A percentile compares a stretch with the other conserved stretches of the same genome.
Evolutionary conservation across 495 filamentous ascomycete genomes (phyloP).

Genomic region (Penicillium fimorum): DNA sequence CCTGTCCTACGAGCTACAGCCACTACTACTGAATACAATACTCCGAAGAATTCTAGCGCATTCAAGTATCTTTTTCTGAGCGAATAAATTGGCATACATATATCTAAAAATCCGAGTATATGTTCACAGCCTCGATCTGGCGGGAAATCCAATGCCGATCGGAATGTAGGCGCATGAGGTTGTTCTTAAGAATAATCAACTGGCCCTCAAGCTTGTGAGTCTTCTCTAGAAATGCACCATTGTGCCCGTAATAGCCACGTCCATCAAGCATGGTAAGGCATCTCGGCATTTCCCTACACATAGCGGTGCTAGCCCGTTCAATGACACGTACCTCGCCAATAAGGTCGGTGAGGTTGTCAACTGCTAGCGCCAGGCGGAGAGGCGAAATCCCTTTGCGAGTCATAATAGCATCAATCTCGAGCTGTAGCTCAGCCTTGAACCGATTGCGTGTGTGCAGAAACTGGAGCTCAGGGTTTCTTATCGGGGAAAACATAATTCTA

Average conservation of each 20-base stretch:
- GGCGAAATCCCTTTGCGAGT: neutral
- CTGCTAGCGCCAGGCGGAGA: neutral
- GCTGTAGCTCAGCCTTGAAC: neutral
- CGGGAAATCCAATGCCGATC: neutral
- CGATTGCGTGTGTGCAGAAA: neutral
- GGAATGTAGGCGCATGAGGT: neutral
- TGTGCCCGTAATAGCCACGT: neutral
- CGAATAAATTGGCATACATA: neutral
- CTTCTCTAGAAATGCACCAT: neutral
- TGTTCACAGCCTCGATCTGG: neutral
- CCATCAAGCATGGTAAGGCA: neutral
- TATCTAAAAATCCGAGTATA: neutral
- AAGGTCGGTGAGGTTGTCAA: neutral
- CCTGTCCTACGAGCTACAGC: neutral
- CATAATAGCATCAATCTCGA: neutral
- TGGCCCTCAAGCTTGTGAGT: neutral
- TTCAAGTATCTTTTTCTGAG: neutral
- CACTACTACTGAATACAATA: neutral
- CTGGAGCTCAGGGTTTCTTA: neutral
- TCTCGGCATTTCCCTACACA: neutral
- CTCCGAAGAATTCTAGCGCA: neutral
- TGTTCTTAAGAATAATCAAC: neutral
- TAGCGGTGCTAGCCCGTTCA: neutral
- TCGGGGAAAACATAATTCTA: neutral
- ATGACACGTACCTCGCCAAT: neutral